Base-by-base conservation (phyloP, 805 yeast genomes). In the Yueomyces sp. region DNA sequence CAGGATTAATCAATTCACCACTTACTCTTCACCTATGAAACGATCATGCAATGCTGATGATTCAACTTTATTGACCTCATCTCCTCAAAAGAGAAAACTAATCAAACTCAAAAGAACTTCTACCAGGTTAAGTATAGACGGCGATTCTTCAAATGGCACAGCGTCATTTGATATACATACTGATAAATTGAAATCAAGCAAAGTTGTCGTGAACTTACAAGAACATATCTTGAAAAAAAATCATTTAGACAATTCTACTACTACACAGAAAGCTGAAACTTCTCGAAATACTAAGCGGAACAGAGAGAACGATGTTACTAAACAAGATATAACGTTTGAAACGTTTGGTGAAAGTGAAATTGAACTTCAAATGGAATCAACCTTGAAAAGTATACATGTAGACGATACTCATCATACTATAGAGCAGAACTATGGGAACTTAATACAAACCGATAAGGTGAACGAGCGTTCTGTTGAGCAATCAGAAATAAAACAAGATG, bases 141-240 rank as follows among this genome's bases (percentile, higher is more conserved):
- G 36, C 2, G 41, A 37, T 7, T 46, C 43, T 4, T 37, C 26
- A 26, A 40, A 40, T 27, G 48, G 41, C 5, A 11, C 37, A 12
- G 33, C 39, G 2, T 41, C 45, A 7, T 38, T 28, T n/a, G 43
- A 42, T 27, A 36, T 40, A 28, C 27, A n/a, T 5, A 27, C 29
- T 5, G 33, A 29, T n/a, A 30, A 30, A 11, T 26, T 34, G 3
- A 11, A 39, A 8, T 37, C 39, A 5, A 34, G 26, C 26, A 34
- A n/a, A 12, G 41, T 56, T n/a, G 49, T 50, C 1, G 37, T 57
- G 8, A 48, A 57, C 37, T 50, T 57, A 26, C 43, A 49, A 39
- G 51, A 47, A 9, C 62, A 56, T 46, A 49, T 49, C 9, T 43
- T 47, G 27, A 55, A 49, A 41, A 49, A 43, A 11, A 49, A 45